Base-by-base conservation (phyloP, 169 alveolate species). In the Theileria parva region DNA sequence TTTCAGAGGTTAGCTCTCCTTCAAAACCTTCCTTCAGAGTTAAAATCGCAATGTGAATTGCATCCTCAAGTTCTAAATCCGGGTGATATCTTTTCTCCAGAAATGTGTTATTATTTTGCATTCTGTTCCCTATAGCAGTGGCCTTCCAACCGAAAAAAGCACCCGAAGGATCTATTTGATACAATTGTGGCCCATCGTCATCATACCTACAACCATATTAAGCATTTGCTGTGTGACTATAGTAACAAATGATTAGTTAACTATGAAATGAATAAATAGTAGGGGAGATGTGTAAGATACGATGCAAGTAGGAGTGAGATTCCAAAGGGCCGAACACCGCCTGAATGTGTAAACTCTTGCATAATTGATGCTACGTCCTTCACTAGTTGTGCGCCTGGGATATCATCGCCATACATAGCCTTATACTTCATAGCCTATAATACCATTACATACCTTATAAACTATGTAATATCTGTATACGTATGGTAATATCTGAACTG, bases 251-350 rank as follows among this genome's bases (percentile, higher is more conserved):
- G 8, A 8, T 6, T 37, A 37, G 8, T 6, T 37, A 37, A 37
- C 48, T 37, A 8, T 37, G 8, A 37, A 37, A 37, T 37, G 8
- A 37, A 37, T 37, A 37, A 37, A 37, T 37, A 37, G 48, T 37
- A 37, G 4, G 4, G 8, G 48, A 6, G 8, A 37, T 6, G 23
- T 64, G 5, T 28, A 50, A 85, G 89, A 51, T 79, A 87, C 91
- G 91, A 88, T 94, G 99, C 99, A 21, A 97, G 93, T 66, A 98
- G 92, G 57, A 98, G 92, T 2, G 99, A 98, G 39, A 98, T 94
- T 11, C 99, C 99, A 80, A 97, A 98, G 66, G 99, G 99, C 64
- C 99, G 96, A 39, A 98, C 99, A 0, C 99, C 99, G 21, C 99
- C 99, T 3, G 97, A 91, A 85, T 98, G 99, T n/a, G 99, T 98